A percentile compares a stretch with the other conserved stretches of the same genome.
phyloP scores from a whole-genome alignment of 176 grass and related monocot species.

The Eleusine indica region DNA sequence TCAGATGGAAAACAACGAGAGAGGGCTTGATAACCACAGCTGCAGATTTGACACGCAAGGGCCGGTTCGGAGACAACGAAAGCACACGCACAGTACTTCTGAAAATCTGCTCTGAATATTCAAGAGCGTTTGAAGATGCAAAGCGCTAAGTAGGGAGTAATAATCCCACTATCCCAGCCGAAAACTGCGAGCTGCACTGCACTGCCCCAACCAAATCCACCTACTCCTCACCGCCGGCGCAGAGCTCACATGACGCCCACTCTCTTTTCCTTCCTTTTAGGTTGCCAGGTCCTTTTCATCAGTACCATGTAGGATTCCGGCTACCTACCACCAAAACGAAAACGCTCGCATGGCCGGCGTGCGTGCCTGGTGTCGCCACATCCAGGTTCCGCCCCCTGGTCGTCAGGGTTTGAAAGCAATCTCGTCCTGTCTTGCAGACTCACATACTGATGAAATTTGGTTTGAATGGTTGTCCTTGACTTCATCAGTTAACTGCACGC shows the following conservation, averaged over 20 bases:
- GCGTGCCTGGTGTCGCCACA: not conserved
- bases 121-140: not conserved
- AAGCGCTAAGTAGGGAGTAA: not conserved
- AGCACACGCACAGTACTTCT: not conserved
- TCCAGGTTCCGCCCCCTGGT: not conserved
- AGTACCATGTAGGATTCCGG: constrained; percentile 40
- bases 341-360: not conserved
- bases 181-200: not conserved
- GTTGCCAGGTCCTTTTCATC: constrained; percentile 39
- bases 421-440: not conserved
- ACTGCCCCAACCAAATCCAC: constrained; percentile 18
- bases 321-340: constrained; percentile 29
- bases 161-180: not conserved
- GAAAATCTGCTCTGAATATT: not conserved
- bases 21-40: not conserved
- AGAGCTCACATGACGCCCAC: constrained; percentile 23
- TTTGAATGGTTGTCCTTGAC: not conserved
- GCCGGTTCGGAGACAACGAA: not conserved
- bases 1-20: not conserved
- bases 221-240: not conserved
- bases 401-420: constrained; percentile 1
- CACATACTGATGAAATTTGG: too few relatives aligned
- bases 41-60: not conserved
- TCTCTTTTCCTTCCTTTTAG: not conserved
- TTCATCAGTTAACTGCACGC: not conserved